These are phyloP conservation scores for Bifiguratus adelaidae DNA, from an alignment of 192 early-diverging fungal genomes.

Conservation along the genomic window DNA sequence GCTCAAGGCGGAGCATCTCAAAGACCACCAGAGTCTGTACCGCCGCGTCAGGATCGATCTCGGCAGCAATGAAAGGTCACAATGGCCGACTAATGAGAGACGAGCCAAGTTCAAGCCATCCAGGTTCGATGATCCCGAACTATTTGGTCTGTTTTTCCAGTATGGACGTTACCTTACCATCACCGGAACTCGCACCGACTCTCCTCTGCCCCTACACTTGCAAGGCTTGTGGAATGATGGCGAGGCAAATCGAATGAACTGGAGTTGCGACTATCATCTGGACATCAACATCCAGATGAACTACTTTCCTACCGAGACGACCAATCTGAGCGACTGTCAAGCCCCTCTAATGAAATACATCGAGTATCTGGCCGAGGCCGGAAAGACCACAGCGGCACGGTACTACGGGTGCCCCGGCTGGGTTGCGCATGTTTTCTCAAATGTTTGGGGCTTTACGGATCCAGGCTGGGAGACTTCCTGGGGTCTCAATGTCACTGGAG, in stretches of 20 bases:
- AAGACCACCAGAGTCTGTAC: too few species aligned
- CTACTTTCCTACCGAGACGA: background rate
- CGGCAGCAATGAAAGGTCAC: too few species aligned
- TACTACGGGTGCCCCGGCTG: background rate
- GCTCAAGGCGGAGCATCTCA: too few species aligned
- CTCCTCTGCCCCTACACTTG: background rate
- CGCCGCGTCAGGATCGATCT: too few species aligned
- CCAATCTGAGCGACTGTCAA: background rate
- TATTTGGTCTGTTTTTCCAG: background rate
- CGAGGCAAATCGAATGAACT: background rate
- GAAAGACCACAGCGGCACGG: background rate
- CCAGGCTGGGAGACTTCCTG: background rate
- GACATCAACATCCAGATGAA: background rate
- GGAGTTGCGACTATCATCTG: background rate
- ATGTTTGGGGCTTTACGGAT: background rate
- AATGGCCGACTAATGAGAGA: too few species aligned
- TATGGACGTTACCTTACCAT: background rate
- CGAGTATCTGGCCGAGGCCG: background rate
- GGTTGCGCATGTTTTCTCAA: background rate
- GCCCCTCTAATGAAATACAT: background rate
- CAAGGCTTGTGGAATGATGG: background rate
- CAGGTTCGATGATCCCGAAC: background rate
- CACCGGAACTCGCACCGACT: background rate
- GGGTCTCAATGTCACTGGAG: background rate
- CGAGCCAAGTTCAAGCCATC: too few species aligned